Evolutionary conservation across 805 yeast genomes (phyloP).

Genomic region (Suhomyces canberraensis): DNA sequence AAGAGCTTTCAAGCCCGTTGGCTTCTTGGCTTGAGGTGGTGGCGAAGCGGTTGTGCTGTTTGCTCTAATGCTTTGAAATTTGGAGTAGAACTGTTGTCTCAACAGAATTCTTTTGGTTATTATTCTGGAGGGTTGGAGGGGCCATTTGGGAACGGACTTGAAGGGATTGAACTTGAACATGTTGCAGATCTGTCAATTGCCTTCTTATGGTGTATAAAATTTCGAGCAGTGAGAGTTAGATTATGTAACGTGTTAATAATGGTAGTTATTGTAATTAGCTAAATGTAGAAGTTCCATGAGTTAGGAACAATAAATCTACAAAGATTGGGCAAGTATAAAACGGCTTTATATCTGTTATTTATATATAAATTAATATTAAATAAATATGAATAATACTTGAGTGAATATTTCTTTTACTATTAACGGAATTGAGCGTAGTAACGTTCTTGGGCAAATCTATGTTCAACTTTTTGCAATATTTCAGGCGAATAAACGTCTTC

Average conservation of each 20-base stretch:
- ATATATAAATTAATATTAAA: too few species aligned
- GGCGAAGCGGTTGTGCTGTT: neutral
- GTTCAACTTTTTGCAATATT: slow-evolving; percentile 52
- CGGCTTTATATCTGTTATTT: too few species aligned
- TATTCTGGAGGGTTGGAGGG: slow-evolving; percentile 2
- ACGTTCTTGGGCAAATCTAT: slow-evolving; percentile 70
- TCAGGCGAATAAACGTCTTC: slow-evolving; percentile 62
- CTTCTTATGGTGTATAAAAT: too few species aligned
- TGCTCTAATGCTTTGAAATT: slow-evolving; percentile 18
- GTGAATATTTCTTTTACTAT: too few species aligned
- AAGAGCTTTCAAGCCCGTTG: slow-evolving; percentile 57
- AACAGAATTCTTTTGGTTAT: neutral
- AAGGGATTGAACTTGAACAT: slow-evolving; percentile 13
- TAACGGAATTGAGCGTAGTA: slow-evolving; percentile 57
- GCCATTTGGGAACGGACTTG: slow-evolving; percentile 6
- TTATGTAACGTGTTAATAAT: neutral
- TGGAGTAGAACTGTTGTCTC: slow-evolving; percentile 6
- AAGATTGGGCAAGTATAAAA: too few species aligned
- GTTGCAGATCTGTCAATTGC: neutral
- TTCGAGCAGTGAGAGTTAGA: neutral
- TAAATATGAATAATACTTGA: too few species aligned
- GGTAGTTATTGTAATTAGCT: too few species aligned
- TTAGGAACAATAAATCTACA: too few species aligned
- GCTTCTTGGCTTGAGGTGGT: slow-evolving; percentile 20
- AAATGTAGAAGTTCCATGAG: too few species aligned